These are phyloP conservation scores for Phoma sp. DNA, from an alignment of 2,329 filamentous ascomycete genomes.

Conservation along the genomic window DNA sequence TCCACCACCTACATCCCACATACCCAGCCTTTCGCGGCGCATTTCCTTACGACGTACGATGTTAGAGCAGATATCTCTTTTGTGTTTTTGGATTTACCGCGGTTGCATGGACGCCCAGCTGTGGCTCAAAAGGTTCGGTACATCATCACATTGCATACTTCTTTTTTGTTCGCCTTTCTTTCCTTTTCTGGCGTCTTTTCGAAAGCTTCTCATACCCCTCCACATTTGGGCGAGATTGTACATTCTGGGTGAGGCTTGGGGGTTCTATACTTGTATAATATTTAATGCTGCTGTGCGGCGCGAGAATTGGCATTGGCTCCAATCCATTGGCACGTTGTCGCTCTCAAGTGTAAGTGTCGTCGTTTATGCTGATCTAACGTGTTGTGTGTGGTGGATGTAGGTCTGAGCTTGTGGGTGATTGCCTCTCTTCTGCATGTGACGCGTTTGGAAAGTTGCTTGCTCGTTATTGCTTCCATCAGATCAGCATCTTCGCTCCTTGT, in stretches of 20 bases:
- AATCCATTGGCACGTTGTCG: not conserved
- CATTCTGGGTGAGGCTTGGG: conserved; percentile 8
- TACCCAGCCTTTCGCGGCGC: conserved; percentile 12
- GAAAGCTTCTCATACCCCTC: conserved; percentile 19
- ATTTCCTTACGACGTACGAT: conserved; percentile 21
- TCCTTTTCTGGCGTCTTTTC: conserved; percentile 2
- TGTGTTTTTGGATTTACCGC: conserved; percentile 10
- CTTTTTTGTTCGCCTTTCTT: conserved; percentile 1
- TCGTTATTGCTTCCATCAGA: too few relatives aligned
- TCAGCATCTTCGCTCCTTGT: too few relatives aligned
- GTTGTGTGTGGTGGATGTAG: too few relatives aligned
- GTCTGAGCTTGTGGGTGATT: too few relatives aligned
- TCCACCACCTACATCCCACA: conserved; percentile 6
- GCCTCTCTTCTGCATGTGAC: too few relatives aligned
- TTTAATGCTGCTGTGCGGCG: conserved; percentile 34
- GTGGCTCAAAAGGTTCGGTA: conserved; percentile 15
- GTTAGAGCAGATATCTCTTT: conserved; percentile 18
- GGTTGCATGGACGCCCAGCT: conserved; percentile 14
- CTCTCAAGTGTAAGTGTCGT: not conserved
- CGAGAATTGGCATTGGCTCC: not conserved
- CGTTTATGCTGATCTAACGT: too few relatives aligned
- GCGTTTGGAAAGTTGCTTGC: too few relatives aligned
- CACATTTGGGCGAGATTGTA: conserved; percentile 17
- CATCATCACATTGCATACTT: conserved; percentile 16
- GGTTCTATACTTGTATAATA: conserved; percentile 34